Evolutionary conservation across 73 alveolate genomes (phyloP).

Genomic region (Symbiodinium natans): DNA sequence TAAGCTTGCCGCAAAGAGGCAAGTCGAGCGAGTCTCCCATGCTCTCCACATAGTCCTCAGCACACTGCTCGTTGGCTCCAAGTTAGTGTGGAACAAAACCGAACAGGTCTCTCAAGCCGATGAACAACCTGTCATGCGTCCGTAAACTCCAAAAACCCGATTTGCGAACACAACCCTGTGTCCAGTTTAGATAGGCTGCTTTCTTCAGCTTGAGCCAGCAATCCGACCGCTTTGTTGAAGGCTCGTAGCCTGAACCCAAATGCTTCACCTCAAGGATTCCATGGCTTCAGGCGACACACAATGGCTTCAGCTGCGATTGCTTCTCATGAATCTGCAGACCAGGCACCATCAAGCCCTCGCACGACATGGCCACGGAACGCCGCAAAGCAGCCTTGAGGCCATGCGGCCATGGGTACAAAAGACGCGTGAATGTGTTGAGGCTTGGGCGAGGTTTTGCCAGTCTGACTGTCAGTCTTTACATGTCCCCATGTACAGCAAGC

Average conservation of each 20-base stretch:
- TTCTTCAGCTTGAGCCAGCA: slow-evolving; percentile 89
- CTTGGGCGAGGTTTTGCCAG: no score
- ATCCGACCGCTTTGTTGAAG: slow-evolving; percentile 64
- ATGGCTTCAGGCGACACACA: neutral
- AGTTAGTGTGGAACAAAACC: neutral
- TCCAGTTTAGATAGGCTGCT: neutral
- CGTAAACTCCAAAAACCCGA: no score
- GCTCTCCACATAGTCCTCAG: slow-evolving; percentile 85
- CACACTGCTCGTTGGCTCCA: neutral
- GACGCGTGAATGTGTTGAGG: no score
- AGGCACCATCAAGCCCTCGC: slow-evolving; percentile 91
- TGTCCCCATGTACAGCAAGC: no score
- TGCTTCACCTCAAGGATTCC: neutral
- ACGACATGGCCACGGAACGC: slow-evolving; percentile 67
- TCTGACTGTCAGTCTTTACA: no score
- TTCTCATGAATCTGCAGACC: neutral
- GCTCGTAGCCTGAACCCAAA: slow-evolving; percentile 75
- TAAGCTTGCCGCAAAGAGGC: neutral
- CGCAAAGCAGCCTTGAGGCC: slow-evolving; percentile 41
- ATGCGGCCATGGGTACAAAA: no score
- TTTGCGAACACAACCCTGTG: no score
- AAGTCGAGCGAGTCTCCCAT: slow-evolving; percentile 86
- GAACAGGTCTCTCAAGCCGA: neutral
- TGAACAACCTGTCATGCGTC: no score
- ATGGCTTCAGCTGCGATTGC: no score